Percentiles rank a stretch among this genome's conserved stretches.
Evolutionary conservation across 139 green algal species (phyloP).

Genomic region (Closterium sp.): DNA sequence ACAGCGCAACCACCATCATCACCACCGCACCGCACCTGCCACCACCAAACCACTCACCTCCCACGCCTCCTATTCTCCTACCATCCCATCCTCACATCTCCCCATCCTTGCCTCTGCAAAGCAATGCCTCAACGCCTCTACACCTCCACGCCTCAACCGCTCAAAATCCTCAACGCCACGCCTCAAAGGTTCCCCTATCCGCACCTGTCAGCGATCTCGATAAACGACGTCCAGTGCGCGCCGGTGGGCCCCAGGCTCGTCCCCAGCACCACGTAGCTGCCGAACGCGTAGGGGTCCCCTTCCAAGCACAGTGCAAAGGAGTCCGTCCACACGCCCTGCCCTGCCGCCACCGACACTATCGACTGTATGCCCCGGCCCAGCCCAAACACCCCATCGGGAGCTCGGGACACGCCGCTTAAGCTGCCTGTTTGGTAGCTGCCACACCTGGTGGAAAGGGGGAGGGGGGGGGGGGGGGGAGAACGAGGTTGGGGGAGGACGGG

Average conservation of each 20-base stretch:
- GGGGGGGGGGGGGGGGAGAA: no score
- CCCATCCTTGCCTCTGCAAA: no score
- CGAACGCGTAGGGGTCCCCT: background rate
- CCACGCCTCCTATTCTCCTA: no score
- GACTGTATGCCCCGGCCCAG: background rate
- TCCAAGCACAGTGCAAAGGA: background rate
- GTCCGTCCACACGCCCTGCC: background rate
- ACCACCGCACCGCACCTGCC: no score
- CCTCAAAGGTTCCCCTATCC: no score
- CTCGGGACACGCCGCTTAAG: background rate
- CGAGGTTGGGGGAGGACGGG: no score
- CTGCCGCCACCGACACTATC: background rate
- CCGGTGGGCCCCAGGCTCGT: background rate
- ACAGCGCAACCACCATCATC: no score
- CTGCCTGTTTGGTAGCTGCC: background rate
- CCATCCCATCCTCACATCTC: no score
- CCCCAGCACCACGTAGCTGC: background rate
- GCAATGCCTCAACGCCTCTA: no score
- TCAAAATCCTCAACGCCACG: no score
- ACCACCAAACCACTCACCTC: no score
- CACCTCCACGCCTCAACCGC: no score
- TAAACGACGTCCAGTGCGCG: background rate
- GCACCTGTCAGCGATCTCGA: background rate
- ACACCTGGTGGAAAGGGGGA: background rate
- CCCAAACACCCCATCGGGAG: background rate